A percentile compares a stretch with the other conserved stretches of the same genome.
Conservation (phyloP, 1,139 yeast genomes). For the Candida tunisiensis region DNA sequence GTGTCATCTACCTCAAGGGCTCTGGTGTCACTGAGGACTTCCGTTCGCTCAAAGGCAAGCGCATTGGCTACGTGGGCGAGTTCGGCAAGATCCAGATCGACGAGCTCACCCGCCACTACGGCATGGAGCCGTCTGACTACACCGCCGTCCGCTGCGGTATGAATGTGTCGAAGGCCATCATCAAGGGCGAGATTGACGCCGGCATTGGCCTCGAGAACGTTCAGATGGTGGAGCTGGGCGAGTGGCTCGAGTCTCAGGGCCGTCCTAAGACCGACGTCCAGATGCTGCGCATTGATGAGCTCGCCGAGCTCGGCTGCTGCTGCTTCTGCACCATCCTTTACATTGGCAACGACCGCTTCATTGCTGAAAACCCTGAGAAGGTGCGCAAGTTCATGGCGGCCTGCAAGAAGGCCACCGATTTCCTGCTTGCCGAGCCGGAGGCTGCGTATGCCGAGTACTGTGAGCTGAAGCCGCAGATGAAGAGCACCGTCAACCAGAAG, state of each 20-base stretch:
- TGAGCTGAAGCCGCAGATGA: slow-evolving; percentile 33
- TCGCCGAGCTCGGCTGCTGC: slow-evolving; percentile 43
- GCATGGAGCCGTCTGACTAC: slow-evolving; percentile 38
- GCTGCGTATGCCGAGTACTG: slow-evolving; percentile 31
- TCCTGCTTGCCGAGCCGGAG: slow-evolving; percentile 26
- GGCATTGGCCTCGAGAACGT: slow-evolving; percentile 45
- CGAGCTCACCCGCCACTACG: slow-evolving; percentile 37
- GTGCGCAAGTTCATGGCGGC: slow-evolving; percentile 30
- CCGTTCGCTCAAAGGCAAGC: slow-evolving; percentile 33
- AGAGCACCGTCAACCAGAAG: slow-evolving; percentile 25
- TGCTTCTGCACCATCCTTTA: slow-evolving; percentile 42
- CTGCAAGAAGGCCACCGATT: slow-evolving; percentile 33
- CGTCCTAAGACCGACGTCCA: slow-evolving; percentile 31
- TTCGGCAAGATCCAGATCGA: slow-evolving; percentile 43
- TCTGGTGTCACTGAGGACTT: slow-evolving; percentile 36
- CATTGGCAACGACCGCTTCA: slow-evolving; percentile 35
- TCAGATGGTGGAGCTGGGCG: slow-evolving; percentile 42
- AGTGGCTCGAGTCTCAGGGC: slow-evolving; percentile 28
- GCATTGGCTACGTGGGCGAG: slow-evolving; percentile 41
- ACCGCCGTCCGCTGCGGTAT: slow-evolving; percentile 46
- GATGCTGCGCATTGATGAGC: slow-evolving; percentile 38
- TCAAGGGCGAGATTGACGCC: slow-evolving; percentile 38
- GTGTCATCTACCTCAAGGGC: slow-evolving; percentile 34
- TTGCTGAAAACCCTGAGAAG: slow-evolving; percentile 32
- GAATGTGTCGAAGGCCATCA: slow-evolving; percentile 40